phyloP scores from a whole-genome alignment of 1,284 basidiomycete species.

The Meira miltonrushii region DNA sequence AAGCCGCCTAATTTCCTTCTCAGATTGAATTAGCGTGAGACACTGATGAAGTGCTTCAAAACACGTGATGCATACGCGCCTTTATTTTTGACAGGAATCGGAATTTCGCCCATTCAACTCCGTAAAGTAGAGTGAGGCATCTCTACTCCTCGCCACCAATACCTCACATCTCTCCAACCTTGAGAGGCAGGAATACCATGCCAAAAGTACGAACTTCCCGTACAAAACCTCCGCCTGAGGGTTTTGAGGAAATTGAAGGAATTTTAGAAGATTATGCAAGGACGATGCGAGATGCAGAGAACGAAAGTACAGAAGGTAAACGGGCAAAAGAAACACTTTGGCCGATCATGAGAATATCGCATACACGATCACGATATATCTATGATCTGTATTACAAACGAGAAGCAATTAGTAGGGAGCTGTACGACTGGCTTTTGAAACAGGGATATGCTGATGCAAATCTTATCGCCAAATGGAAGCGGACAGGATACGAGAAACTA shows the following conservation, averaged over 20 bases:
- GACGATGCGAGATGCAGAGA: slow-evolving; percentile 61
- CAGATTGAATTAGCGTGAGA: not conserved
- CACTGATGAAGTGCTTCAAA: no score
- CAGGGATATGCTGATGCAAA: slow-evolving; percentile 95
- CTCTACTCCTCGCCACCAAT: no score
- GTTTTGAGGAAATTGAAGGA: slow-evolving; percentile 86
- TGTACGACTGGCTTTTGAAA: slow-evolving; percentile 98
- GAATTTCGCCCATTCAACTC: no score
- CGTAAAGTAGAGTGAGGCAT: no score
- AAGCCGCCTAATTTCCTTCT: slow-evolving; percentile 12
- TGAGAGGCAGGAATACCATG: slow-evolving; percentile 58
- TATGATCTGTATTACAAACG: slow-evolving; percentile 99
- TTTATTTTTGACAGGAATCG: no score
- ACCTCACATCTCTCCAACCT: no score
- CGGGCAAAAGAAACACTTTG: slow-evolving; percentile 94
- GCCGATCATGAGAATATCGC: slow-evolving; percentile 97
- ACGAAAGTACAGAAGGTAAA: slow-evolving; percentile 94
- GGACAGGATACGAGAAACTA: slow-evolving; percentile 93
- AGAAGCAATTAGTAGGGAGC: slow-evolving; percentile 83
- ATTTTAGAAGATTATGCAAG: slow-evolving; percentile 51
- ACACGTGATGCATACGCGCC: no score
- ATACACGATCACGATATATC: slow-evolving; percentile 81
- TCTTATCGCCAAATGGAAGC: slow-evolving; percentile 99
- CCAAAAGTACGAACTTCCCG: slow-evolving; percentile 90
- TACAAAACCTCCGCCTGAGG: slow-evolving; percentile 92